Conservation (phyloP, 208 protist genomes). For the Leishmania gerbilli region DNA sequence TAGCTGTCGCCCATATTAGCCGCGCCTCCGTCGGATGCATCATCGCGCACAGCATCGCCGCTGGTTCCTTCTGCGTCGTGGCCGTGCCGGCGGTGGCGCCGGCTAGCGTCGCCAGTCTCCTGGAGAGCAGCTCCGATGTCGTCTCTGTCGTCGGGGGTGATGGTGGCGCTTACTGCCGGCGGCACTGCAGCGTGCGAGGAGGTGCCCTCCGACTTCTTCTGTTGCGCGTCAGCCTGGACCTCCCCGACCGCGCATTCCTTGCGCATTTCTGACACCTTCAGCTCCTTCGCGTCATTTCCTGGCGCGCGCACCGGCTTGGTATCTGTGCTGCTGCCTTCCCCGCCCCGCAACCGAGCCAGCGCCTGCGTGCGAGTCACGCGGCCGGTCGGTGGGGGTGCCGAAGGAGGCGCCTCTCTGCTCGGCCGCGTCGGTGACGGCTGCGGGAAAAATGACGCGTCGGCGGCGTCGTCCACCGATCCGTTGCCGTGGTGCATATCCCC, state of each 20-base stretch:
- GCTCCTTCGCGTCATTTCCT: neutral
- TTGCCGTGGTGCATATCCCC: neutral
- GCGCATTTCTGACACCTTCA: neutral
- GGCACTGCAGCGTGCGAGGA: slow-evolving; percentile 3
- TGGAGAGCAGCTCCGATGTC: slow-evolving; percentile 2
- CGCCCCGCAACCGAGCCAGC: neutral
- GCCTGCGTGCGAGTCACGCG: neutral
- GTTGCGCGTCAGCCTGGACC: neutral
- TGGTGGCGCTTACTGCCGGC: neutral
- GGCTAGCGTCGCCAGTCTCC: neutral
- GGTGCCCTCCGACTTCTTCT: neutral
- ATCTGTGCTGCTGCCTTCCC: neutral
- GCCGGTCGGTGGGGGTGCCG: too few relatives aligned
- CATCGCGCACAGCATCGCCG: neutral
- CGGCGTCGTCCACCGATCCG: neutral
- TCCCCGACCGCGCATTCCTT: neutral
- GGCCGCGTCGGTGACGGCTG: neutral
- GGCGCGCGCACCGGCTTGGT: neutral
- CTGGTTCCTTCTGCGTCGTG: neutral
- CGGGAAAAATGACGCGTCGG: neutral
- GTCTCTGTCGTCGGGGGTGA: neutral
- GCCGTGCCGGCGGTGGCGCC: neutral
- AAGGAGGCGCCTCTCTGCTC: neutral
- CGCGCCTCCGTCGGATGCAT: neutral
- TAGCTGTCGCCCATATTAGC: neutral